Evolutionary conservation across 164 flowering plant genomes (phyloP).

Genomic region (Saururus chinensis): DNA sequence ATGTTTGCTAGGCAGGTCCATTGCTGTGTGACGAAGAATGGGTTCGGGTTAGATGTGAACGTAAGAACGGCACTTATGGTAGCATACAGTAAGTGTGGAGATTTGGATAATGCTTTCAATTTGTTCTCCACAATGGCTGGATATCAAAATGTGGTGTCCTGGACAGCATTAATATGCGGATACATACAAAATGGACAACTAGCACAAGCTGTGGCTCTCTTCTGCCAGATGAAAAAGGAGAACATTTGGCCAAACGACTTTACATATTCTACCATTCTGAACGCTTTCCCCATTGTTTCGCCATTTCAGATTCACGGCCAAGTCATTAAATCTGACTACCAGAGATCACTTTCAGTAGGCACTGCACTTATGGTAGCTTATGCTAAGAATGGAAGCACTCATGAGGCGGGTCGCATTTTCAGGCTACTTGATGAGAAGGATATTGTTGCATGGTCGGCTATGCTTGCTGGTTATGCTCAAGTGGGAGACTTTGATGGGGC

Average conservation of each 20-base stretch:
- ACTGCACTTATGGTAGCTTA: constrained; percentile 80
- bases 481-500: constrained; percentile 51
- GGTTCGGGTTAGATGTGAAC: constrained; percentile 32
- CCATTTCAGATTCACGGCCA: constrained; percentile 66
- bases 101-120: constrained; percentile 48
- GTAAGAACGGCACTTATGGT: constrained; percentile 57
- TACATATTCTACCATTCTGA: constrained; percentile 68
- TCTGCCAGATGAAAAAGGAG: constrained; percentile 51
- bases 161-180: constrained; percentile 88
- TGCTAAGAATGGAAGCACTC: constrained; percentile 33
- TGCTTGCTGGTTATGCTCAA: constrained; percentile 78
- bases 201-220: constrained; percentile 40
- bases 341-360: constrained; percentile 49
- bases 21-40: constrained; percentile 38
- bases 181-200: constrained; percentile 45
- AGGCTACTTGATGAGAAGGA: constrained; percentile 56
- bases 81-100: constrained; percentile 49
- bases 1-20: constrained; percentile 60
- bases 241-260: constrained; percentile 63
- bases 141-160: constrained; percentile 55
- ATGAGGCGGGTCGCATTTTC: constrained; percentile 62
- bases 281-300: constrained; percentile 46
- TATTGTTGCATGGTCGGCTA: constrained; percentile 91
- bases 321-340: constrained; percentile 55
- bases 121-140: constrained; percentile 40